Conservation (phyloP, 2,329 filamentous ascomycete genomes). For the Annulohypoxylon truncatum region DNA sequence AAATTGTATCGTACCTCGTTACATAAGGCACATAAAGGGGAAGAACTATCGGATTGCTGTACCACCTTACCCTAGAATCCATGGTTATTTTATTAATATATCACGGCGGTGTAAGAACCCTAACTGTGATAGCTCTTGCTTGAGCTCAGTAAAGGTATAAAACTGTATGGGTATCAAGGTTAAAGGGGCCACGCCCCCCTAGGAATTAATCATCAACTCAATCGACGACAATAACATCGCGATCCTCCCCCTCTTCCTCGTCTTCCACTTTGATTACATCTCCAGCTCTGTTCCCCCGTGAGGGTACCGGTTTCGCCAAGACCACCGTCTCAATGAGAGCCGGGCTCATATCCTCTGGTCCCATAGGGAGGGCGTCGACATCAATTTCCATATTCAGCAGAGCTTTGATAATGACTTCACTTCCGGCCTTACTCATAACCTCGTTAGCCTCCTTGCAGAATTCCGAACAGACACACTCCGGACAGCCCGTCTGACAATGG, state of each 20-base stretch:
- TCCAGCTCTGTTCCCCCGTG: constrained; percentile 44
- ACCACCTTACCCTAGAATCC: not conserved
- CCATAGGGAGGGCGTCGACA: constrained; percentile 86
- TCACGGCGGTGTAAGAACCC: too few relatives aligned
- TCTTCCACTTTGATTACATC: constrained; percentile 44
- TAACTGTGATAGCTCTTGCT: not conserved
- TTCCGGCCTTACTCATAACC: constrained; percentile 93
- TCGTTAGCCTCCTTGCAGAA: constrained; percentile 86
- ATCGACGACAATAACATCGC: constrained; percentile 12
- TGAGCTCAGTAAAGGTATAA: not conserved
- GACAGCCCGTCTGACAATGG: constrained; percentile 80
- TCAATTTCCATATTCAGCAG: constrained; percentile 83
- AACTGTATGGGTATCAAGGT: not conserved
- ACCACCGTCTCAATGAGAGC: constrained; percentile 86
- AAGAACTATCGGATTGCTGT: not conserved
- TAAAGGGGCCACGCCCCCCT: not conserved
- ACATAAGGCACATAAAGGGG: not conserved
- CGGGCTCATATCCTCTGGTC: constrained; percentile 76
- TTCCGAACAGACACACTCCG: constrained; percentile 90
- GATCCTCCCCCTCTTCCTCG: constrained; percentile 40
- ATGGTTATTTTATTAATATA: not conserved
- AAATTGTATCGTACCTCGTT: not conserved
- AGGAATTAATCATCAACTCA: not conserved
- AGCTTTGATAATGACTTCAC: constrained; percentile 81
- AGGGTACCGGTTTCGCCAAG: constrained; percentile 73